Conservation (phyloP, 2,329 filamentous ascomycete genomes). For the Fusarium sp. region DNA sequence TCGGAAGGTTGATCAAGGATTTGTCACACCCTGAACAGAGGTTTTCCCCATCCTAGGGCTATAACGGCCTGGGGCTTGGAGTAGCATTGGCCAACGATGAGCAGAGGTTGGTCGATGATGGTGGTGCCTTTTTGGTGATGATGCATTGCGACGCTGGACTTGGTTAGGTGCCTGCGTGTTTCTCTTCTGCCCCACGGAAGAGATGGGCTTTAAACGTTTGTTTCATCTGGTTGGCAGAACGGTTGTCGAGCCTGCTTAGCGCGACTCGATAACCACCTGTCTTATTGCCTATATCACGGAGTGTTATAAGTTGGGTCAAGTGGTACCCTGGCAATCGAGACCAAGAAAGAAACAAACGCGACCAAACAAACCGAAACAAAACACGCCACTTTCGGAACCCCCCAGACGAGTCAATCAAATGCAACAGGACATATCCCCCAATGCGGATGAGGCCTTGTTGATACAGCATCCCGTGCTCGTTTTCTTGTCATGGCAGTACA, state of each 20-base stretch:
- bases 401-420: constrained; percentile 17
- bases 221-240: constrained; percentile 45
- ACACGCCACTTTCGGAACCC: constrained; percentile 36
- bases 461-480: constrained; percentile 4
- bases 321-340: constrained; percentile 26
- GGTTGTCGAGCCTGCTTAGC: constrained; percentile 36
- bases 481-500: constrained; percentile 3
- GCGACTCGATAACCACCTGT: constrained; percentile 42
- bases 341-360: constrained; percentile 30
- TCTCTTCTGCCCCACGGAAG: constrained; percentile 33
- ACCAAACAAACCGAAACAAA: constrained; percentile 40
- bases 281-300: constrained; percentile 45
- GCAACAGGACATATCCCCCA: constrained; percentile 30
- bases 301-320: constrained; percentile 38
- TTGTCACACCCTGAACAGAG: constrained; percentile 38
- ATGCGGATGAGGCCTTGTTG: constrained; percentile 21
- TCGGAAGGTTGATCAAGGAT: constrained; percentile 42
- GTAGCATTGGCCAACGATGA: constrained; percentile 41
- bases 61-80: constrained; percentile 33
- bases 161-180: constrained; percentile 33
- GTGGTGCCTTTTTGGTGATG: constrained; percentile 30
- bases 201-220: constrained; percentile 37
- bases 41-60: constrained; percentile 30
- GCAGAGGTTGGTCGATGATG: constrained; percentile 32
- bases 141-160: constrained; percentile 44